Percentiles rank a stretch among this genome's conserved stretches.
These are phyloP conservation scores for Bipolaris bicolor DNA, from an alignment of 2,329 filamentous ascomycete genomes.

Conservation along the genomic window DNA sequence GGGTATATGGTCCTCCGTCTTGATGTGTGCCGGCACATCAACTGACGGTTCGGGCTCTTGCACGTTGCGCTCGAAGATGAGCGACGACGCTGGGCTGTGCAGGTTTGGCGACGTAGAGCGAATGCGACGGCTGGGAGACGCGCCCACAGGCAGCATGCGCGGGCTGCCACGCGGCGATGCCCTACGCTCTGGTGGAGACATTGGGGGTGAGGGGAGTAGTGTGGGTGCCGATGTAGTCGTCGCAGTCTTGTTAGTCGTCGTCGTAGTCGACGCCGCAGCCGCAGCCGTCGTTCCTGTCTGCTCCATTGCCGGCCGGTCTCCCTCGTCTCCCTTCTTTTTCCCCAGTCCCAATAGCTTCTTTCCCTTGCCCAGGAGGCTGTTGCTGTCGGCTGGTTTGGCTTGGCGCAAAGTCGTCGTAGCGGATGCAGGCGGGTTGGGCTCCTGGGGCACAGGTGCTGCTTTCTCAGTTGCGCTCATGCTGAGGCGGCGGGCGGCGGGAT, in stretches of 20 bases:
- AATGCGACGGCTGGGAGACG: slow-evolving; percentile 70
- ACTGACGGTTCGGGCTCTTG: slow-evolving; percentile 80
- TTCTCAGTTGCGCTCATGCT: slow-evolving; percentile 18
- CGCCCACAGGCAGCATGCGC: slow-evolving; percentile 41
- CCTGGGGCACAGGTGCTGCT: slow-evolving; percentile 12
- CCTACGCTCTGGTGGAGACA: slow-evolving; percentile 35
- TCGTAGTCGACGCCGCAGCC: slow-evolving; percentile 16
- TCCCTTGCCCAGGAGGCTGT: slow-evolving; percentile 39
- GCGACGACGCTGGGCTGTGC: slow-evolving; percentile 76
- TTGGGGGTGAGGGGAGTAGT: slow-evolving; percentile 43
- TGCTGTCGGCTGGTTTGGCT: slow-evolving; percentile 32
- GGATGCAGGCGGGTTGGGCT: slow-evolving; percentile 21
- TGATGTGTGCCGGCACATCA: slow-evolving; percentile 90
- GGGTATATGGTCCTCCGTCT: slow-evolving; percentile 93
- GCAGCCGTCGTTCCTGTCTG: slow-evolving; percentile 15
- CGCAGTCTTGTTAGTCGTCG: neutral
- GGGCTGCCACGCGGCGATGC: slow-evolving; percentile 47
- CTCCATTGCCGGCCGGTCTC: slow-evolving; percentile 18
- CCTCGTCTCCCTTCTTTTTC: slow-evolving; percentile 42
- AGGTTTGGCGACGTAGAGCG: slow-evolving; percentile 74
- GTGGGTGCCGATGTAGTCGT: slow-evolving; percentile 26
- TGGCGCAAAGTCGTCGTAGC: slow-evolving; percentile 26
- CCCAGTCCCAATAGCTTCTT: slow-evolving; percentile 48
- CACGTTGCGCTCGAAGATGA: slow-evolving; percentile 93
- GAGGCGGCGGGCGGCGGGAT: neutral